Base-by-base conservation (phyloP, 2,329 filamentous ascomycete species). In the Mycocentrospora acerina region DNA sequence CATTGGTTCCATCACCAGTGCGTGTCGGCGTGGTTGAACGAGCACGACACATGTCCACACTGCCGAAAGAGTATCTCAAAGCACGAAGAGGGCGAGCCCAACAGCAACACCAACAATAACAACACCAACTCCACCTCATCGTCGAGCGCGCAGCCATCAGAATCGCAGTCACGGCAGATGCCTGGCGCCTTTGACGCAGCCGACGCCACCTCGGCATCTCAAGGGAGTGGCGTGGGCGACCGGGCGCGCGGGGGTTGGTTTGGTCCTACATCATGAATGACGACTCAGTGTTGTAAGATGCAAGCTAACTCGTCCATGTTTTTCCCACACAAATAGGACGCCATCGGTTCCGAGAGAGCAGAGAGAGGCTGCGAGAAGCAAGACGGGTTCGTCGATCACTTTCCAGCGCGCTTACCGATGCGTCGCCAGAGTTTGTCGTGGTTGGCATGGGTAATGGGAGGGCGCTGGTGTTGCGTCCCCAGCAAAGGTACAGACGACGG, bases 1-100 rank as follows among this genome's bases (percentile, higher is more conserved):
- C 93, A 98, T 61, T 95, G 89, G 88, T 97, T 95, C 64, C 91
- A 96, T 59, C 83, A 84, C 41, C 74, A 80, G 17, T 97, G 91
- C 57, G 86, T 93, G 24, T 77, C 82, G 16, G 75, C 86, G 33
- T 97, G 91, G 91, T 71, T 97, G 35, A 81, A 79, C 55, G 87
- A 95, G 67, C 90, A 96, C 67, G 90, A 96, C 57, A 95, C 90
- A 0, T 97, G 91, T 57, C 91, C 91, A 1, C 85, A 90, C 36
- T 91, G 87, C 60, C 79, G 87, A 26, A 78, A 73, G 46, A 68
- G 73, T 10, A 76, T 77, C 46, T 71, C 78, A 12, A 62, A 60
- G 35, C 35, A 41, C 10, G 37, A 41, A 12, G 56, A 60, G 36
- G 47, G 41, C 29, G 47, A 45, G 64, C 32, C 37, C 4, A 55